Base-by-base conservation (phyloP, 139 green algal species). In the Spirogloea muscicola region DNA sequence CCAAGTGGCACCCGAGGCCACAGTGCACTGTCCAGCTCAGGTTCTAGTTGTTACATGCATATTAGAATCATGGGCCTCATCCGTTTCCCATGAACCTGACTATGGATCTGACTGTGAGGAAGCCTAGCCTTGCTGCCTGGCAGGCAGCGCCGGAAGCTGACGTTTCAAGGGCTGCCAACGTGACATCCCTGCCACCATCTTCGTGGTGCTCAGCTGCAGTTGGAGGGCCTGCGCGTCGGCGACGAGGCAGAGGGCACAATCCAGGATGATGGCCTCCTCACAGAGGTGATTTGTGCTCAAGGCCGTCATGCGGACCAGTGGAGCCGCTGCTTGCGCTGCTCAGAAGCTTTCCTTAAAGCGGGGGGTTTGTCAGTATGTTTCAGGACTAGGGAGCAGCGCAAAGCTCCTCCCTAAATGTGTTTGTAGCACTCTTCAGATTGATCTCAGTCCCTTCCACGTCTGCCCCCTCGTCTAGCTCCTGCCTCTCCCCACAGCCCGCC, bases 291-390 rank as follows among this genome's bases (percentile, higher is more conserved):
- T n/a, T n/a, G n/a, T n/a, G n/a, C n/a, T n/a, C n/a, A n/a, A n/a
- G n/a, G n/a, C n/a, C 31, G 7, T 62, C 7, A 62, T 62, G 52
- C 31, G 40, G 9, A 62, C 40, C 5, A 31, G 52, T 31, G 52
- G 40, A 62, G 52, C 52, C 52, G 40, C 40, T 33, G 52, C 38
- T 31, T 31, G 40, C 31, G 52, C 52, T 43, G 52, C 38, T 7
- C 7, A 62, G 37, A 6, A 31, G 7, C 7, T 43, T 33, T 31
- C 38, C 9, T 62, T 62, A n/a, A 62, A 62, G n/a, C n/a, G 40
- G 52, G 5, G 52, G 40, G 31, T 62, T 62, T 62, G 18, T 62
- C 31, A 62, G 40, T 31, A 62, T 7, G 52, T 62, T n/a, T n/a
- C n/a, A n/a, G n/a, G n/a, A n/a, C n/a, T n/a, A n/a, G n/a, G n/a